Conservation (phyloP, 345 rosid genomes). For the Populus nigra region DNA sequence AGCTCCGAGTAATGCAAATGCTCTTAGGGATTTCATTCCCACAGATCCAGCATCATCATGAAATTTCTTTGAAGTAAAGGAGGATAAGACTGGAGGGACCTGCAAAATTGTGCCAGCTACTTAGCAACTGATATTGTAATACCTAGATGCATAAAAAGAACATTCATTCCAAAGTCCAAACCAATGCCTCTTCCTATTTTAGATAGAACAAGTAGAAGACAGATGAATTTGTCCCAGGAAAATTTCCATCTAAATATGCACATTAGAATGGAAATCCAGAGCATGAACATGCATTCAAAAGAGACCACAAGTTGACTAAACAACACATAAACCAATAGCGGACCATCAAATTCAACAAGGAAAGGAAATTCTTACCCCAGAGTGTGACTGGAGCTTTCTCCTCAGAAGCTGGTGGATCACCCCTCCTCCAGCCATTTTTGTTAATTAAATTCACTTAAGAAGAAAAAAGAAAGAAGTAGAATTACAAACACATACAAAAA, state of each 20-base stretch:
- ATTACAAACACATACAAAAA: not conserved
- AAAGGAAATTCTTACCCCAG: slow-evolving; percentile 45
- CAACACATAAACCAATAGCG: not conserved
- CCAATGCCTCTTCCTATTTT: not conserved
- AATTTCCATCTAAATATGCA: not conserved
- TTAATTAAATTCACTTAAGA: slow-evolving; percentile 27
- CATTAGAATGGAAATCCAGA: not conserved
- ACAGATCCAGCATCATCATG: slow-evolving; percentile 57
- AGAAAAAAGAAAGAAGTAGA: not conserved
- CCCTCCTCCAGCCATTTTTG: slow-evolving; percentile 82
- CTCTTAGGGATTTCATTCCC: slow-evolving; percentile 52
- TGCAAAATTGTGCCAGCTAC: slow-evolving; percentile 32
- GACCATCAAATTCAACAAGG: not conserved
- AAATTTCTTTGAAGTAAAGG: slow-evolving; percentile 63
- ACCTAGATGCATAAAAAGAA: not conserved
- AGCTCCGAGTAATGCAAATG: slow-evolving; percentile 77
- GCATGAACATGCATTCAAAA: not conserved
- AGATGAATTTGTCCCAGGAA: not conserved
- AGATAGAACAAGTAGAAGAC: not conserved
- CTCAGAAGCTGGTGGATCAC: slow-evolving; percentile 83
- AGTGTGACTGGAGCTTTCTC: slow-evolving; percentile 68
- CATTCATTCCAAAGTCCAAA: not conserved
- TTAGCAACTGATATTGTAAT: slow-evolving; percentile 2
- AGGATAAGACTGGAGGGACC: slow-evolving; percentile 56
- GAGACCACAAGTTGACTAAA: not conserved